A percentile compares a stretch with the other conserved stretches of the same genome.
These are phyloP conservation scores for Brettanomyces naardenensis DNA, from an alignment of 805 yeast genomes.

Conservation along the genomic window DNA sequence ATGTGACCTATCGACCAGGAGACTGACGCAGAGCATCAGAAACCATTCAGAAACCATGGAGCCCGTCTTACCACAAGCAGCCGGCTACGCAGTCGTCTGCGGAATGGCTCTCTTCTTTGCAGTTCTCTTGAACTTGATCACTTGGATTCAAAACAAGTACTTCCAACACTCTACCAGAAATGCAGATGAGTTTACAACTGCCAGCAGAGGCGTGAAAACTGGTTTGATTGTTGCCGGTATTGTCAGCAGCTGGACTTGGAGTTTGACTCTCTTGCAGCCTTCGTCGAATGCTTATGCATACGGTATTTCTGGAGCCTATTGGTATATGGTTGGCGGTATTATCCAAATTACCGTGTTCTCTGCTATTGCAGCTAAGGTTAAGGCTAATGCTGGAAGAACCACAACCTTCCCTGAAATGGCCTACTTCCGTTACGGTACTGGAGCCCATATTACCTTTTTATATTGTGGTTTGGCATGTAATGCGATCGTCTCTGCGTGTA, in stretches of 20 bases:
- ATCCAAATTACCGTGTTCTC: constrained; percentile 31
- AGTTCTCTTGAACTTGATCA: background rate
- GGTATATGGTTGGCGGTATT: constrained; percentile 31
- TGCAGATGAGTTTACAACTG: constrained; percentile 24
- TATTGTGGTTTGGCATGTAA: constrained; percentile 31
- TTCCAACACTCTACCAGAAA: background rate
- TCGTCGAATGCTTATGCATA: constrained; percentile 32
- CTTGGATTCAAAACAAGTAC: background rate
- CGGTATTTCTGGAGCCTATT: constrained; percentile 34
- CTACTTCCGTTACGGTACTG: constrained; percentile 29
- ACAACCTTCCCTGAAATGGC: constrained; percentile 37
- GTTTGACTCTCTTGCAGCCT: constrained; percentile 31
- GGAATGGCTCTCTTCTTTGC: background rate
- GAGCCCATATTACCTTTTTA: constrained; percentile 29
- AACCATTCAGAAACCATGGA: too few relatives aligned
- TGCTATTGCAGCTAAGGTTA: constrained; percentile 31
- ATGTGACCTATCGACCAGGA: too few relatives aligned
- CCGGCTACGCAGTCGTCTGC: background rate
- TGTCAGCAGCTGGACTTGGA: constrained; percentile 43
- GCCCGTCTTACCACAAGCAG: background rate
- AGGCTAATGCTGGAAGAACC: constrained; percentile 32
- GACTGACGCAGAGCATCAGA: too few relatives aligned
- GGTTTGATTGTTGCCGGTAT: constrained; percentile 38
- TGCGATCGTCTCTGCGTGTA: constrained; percentile 25
- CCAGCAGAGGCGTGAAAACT: constrained; percentile 31